phyloP scores from a whole-genome alignment of 2,329 filamentous ascomycete genomes.

The Beauveria rudraprayagi region DNA sequence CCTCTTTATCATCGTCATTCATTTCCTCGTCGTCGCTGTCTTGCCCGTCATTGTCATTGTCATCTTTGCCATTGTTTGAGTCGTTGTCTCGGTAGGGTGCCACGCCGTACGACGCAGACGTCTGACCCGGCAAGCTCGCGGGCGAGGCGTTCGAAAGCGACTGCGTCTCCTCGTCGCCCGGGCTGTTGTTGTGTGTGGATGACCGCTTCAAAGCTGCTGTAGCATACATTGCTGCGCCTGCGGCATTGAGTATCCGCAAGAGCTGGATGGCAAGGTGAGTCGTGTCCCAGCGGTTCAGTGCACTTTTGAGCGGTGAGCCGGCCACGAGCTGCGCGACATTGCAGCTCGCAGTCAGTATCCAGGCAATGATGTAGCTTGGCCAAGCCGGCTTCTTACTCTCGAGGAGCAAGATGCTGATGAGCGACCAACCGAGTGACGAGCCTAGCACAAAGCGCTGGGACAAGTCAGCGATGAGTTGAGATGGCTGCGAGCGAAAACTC shows the following conservation, averaged over 20 bases:
- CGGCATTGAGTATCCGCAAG: background rate
- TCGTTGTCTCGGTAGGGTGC: background rate
- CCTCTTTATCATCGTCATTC: conserved; percentile 16
- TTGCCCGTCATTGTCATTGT: conserved; percentile 3
- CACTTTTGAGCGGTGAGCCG: background rate
- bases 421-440: background rate
- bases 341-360: background rate
- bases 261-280: background rate
- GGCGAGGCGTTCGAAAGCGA: background rate
- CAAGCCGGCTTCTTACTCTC: background rate
- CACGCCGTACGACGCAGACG: background rate
- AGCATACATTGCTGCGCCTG: background rate
- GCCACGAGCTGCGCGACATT: background rate
- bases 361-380: background rate
- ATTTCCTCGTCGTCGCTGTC: conserved; percentile 10
- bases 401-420: background rate
- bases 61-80: background rate
- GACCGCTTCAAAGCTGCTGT: background rate
- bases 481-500: background rate
- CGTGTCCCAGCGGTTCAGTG: background rate
- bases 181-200: background rate
- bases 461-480: background rate
- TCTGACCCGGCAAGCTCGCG: background rate
- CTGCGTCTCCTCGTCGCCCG: background rate
- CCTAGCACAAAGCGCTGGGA: background rate